phyloP scores from a whole-genome alignment of 1,284 basidiomycete species.

The Ganoderma sp. region DNA sequence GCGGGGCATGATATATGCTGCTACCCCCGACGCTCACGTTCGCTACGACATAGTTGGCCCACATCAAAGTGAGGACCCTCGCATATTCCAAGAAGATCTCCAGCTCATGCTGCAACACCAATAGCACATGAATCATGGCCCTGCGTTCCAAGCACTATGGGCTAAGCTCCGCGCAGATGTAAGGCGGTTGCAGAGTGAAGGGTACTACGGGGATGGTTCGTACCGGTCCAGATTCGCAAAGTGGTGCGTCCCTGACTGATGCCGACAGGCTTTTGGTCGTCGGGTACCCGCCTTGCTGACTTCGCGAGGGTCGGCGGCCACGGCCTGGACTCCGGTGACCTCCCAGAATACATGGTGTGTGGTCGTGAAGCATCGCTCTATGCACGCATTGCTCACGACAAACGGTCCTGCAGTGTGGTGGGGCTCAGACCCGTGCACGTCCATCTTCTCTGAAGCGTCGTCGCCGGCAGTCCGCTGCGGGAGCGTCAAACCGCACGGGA shows the following conservation, averaged over 20 bases:
- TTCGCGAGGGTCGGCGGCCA: conserved; percentile 58
- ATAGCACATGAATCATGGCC: conserved; percentile 81
- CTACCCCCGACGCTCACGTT: conserved; percentile 3
- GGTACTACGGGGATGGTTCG: conserved; percentile 81
- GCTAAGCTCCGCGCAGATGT: conserved; percentile 67
- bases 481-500: conserved; percentile 61
- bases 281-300: conserved; percentile 70
- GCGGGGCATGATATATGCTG: not conserved
- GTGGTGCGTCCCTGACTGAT: not conserved
- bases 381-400: not conserved
- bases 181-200: conserved; percentile 65
- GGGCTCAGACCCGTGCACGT: conserved; percentile 69
- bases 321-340: conserved; percentile 57
- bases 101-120: not conserved
- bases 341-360: conserved; percentile 77
- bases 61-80: conserved; percentile 64
- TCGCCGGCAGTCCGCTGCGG: conserved; percentile 43
- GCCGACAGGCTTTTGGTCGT: conserved; percentile 77
- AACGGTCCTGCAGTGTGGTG: conserved; percentile 66
- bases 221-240: conserved; percentile 1
- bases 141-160: conserved; percentile 77
- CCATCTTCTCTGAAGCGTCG: conserved; percentile 54
- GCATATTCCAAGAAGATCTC: not conserved
- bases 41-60: conserved; percentile 61
- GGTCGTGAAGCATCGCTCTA: not conserved